Base-by-base conservation (phyloP, 805 yeast genomes). In the Yarrowia divulgata region DNA sequence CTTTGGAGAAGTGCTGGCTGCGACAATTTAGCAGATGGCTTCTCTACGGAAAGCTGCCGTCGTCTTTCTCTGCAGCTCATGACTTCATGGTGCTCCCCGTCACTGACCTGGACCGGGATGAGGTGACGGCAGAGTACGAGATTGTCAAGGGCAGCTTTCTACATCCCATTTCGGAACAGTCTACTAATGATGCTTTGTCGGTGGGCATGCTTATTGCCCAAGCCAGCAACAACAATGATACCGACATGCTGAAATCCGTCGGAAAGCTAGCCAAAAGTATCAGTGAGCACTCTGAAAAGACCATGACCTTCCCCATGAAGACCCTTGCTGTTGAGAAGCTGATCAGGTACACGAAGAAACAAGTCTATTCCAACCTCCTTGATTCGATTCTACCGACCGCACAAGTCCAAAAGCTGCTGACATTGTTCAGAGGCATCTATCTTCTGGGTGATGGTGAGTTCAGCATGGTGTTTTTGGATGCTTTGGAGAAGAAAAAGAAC, bases 1-100 rank as follows among this genome's bases (percentile, higher is more conserved):
- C 70, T 12, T 70, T 72, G 32, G 71, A 73, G 32, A 52, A 54
- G n/a, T 43, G 68, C 19, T 73, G 75, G 75, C 49, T 73, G 37
- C 48, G 60, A 13, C 73, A 71, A 39, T 49, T 73, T 12, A 40
- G 70, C 50, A 23, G 71, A 18, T 73, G 74, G 75, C 55, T 71
- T 8, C 48, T 73, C 6, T 73, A 72, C 52, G 75, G 75, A 3
- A 63, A 71, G 35, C 54, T 72, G 23, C 70, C 73, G 8, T 40
- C 46, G 1, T 37, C 60, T 4, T 60, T 60, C 14, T 60, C 66
- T 1, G 45, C 70, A 3, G 55, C 55, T 14, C 52, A 45, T 16
- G 74, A 70, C 43, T 72, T 73, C 42, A 72, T 73, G 73, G 69
- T 48, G 7, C 57, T 73, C 35, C 63, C 52, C 2, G 45, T 50